Percentiles rank a stretch among this genome's conserved stretches.
Evolutionary conservation across 1,139 yeast genomes (phyloP).

Genomic region (Blastobotrys illinoisensis): DNA sequence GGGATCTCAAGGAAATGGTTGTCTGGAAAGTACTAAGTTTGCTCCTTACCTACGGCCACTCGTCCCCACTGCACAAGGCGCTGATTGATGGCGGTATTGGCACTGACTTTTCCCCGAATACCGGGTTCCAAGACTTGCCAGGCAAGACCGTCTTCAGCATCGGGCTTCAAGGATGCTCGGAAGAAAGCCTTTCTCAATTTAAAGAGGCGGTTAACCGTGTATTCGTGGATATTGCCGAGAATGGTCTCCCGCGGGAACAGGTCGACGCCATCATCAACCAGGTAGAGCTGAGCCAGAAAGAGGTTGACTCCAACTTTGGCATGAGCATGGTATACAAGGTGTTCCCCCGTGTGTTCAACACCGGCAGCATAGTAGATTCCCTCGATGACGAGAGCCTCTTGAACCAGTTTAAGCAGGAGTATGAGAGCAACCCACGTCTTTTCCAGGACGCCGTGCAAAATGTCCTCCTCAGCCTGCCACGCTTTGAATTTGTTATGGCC

Average conservation of each 20-base stretch:
- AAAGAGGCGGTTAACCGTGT: slow-evolving; percentile 42
- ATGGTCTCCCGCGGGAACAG: slow-evolving; percentile 53
- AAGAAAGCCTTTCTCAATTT: slow-evolving; percentile 42
- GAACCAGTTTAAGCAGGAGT: slow-evolving; percentile 54
- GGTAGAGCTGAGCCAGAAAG: slow-evolving; percentile 74
- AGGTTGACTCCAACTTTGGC: slow-evolving; percentile 89
- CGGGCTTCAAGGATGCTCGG: slow-evolving; percentile 73
- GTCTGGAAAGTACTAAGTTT: slow-evolving; percentile 68
- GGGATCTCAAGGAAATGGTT: slow-evolving; percentile 63
- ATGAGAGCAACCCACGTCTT: slow-evolving; percentile 46
- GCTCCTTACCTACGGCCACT: slow-evolving; percentile 83
- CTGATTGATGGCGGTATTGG: slow-evolving; percentile 82
- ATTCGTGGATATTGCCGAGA: slow-evolving; percentile 30
- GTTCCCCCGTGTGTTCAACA: slow-evolving; percentile 80
- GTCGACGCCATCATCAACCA: slow-evolving; percentile 85
- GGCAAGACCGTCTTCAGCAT: slow-evolving; percentile 73
- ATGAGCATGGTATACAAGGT: slow-evolving; percentile 66
- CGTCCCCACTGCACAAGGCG: slow-evolving; percentile 80
- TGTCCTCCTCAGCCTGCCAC: slow-evolving; percentile 48
- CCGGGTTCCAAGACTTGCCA: slow-evolving; percentile 83
- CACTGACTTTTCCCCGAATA: slow-evolving; percentile 78
- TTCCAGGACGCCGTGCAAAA: slow-evolving; percentile 52
- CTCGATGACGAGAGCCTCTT: slow-evolving; percentile 63
- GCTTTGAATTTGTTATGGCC: slow-evolving; percentile 68
- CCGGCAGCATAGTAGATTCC: slow-evolving; percentile 64